Evolutionary conservation across 2,329 filamentous ascomycete genomes (phyloP), one percentile per base, ranked within the genome.

Genomic region (Aspergillus ochraceoroseus): DNA sequence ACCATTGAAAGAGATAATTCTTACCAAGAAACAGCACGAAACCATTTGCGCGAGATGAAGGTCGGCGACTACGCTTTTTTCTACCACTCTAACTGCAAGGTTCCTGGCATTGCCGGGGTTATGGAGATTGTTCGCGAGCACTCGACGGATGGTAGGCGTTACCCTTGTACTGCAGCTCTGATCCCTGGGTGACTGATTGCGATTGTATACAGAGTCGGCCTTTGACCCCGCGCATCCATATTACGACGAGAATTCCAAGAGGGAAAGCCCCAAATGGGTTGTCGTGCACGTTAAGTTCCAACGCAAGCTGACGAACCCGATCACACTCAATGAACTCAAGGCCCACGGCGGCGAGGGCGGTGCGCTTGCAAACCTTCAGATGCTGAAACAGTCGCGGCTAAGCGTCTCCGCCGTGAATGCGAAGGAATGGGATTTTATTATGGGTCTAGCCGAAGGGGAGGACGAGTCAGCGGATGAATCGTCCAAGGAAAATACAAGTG

Each of bases 61-160:
- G 80, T 82, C 41, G 89, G 89, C 35, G 92, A 98, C 59, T 73
- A 89, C 20, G 89, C 88, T 17, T 96, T 98, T 69, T 96, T 98
- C 70, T 96, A 96, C 61, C 90, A 95, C 66, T 94, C 86, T 32
- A 94, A 92, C 56, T 92, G 86, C 67, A 94, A 94, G 61, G 77
- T 83, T 15, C 88, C 89, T 0, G 90, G 86, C 2, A 87, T 96
- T 32, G 87, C 83, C 1, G 89, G 89, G 1, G 78, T 83, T 12
- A 89, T 95, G 84, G 85, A 92, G 56, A 85, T 98, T 48, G 88
- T 94, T 11, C 75, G 79, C 49, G 89, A 95, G 59, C 84, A 87
- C 51, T 82, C 83, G 2, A 76, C 86, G 6, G 92, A 98, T 56
- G 68, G 84, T 86, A 67, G 53, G 76, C n/a, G n/a, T n/a, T n/a